phyloP scores from a whole-genome alignment of 306 rosid genomes.

The Rosa multiflora region DNA sequence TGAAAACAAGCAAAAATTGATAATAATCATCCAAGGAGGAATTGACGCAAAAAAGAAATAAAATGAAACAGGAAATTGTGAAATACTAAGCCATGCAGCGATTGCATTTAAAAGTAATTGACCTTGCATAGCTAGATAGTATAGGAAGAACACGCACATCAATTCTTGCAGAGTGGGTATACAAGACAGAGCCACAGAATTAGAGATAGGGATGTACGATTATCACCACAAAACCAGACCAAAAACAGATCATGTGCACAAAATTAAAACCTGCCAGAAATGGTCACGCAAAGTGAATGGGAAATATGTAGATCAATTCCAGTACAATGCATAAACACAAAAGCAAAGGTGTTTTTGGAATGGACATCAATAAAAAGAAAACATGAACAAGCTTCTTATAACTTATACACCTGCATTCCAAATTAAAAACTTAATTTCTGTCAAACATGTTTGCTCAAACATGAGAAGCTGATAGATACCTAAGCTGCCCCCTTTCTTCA shows the following conservation, averaged over 20 bases:
- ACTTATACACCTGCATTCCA: neutral
- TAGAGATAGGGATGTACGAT: neutral
- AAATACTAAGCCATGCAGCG: neutral
- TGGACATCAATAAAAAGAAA: neutral
- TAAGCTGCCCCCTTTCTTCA: constrained; percentile 33
- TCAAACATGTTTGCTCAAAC: neutral
- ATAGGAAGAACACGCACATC: neutral
- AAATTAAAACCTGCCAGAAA: neutral
- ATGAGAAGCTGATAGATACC: constrained; percentile 22
- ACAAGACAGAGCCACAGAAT: neutral
- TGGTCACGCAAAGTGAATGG: neutral
- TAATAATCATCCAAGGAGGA: neutral
- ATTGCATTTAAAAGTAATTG: neutral
- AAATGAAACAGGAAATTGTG: neutral
- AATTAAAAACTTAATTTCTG: neutral
- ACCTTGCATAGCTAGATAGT: neutral
- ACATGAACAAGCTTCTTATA: neutral
- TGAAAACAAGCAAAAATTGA: neutral
- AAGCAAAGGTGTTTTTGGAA: neutral
- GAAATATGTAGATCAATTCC: neutral
- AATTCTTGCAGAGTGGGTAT: neutral
- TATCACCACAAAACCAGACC: neutral
- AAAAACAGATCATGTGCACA: neutral
- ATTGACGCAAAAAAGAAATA: neutral
- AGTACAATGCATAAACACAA: neutral